These are phyloP conservation scores for Fomitiporia mediterranea DNA, from an alignment of 1,284 basidiomycete species.

Conservation along the genomic window DNA sequence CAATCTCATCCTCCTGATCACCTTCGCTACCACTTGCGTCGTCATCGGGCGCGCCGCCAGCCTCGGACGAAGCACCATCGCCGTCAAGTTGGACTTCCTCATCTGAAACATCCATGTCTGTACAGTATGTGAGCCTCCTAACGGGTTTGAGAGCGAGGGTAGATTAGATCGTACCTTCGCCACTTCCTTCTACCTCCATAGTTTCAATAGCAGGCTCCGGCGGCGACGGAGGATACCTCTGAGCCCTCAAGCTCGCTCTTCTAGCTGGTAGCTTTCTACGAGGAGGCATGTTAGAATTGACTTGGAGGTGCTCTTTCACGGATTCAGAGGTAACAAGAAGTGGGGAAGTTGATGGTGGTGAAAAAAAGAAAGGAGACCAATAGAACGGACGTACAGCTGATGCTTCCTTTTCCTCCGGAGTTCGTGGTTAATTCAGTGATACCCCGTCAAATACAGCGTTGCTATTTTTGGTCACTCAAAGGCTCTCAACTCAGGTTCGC, in stretches of 20 bases:
- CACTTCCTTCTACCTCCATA: conserved; percentile 13
- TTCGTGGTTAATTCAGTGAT: conserved; percentile 4
- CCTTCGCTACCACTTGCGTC: conserved; percentile 33
- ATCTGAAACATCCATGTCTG: conserved; percentile 18
- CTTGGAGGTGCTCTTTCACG: not conserved
- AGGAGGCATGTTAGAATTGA: not conserved
- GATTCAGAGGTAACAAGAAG: not conserved
- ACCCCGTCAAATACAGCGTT: not conserved
- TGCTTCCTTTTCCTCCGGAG: conserved; percentile 4
- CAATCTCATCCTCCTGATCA: conserved; percentile 30
- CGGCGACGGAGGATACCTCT: not conserved
- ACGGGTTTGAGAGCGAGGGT: not conserved
- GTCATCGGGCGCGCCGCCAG: conserved; percentile 30
- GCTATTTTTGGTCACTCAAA: not conserved
- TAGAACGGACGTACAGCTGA: not conserved
- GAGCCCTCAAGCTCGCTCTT: not conserved
- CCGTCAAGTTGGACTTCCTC: conserved; percentile 10
- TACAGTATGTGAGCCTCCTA: not conserved
- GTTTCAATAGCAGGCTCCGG: conserved; percentile 10
- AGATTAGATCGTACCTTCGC: conserved; percentile 10
- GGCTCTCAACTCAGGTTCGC: not conserved
- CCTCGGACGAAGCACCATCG: conserved; percentile 8
- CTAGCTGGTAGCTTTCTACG: not conserved
- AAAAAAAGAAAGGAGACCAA: not conserved
- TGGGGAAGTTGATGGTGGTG: not conserved